phyloP scores from a whole-genome alignment of 208 protist species.

The Wallacemonas rigidus region DNA sequence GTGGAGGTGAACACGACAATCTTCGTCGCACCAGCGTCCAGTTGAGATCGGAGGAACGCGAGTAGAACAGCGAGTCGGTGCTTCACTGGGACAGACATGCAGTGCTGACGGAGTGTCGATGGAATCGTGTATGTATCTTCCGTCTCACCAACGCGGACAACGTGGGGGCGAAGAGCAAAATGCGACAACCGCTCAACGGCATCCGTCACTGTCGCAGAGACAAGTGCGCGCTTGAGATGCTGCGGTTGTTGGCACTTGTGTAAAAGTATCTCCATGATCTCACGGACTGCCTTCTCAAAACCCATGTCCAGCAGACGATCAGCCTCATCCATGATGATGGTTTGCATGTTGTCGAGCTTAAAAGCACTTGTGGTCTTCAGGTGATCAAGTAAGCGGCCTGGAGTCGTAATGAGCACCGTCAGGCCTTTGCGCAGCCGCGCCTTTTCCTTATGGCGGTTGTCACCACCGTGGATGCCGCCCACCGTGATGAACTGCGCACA shows the following conservation, averaged over 20 bases:
- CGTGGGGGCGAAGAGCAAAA: slow-evolving; percentile 74
- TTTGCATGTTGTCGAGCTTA: slow-evolving; percentile 64
- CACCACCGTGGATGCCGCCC: slow-evolving; percentile 74
- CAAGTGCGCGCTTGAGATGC: slow-evolving; percentile 96
- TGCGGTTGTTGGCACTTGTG: slow-evolving; percentile 74
- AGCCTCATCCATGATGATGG: slow-evolving; percentile 97
- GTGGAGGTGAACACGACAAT: slow-evolving; percentile 98
- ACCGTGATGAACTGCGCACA: slow-evolving; percentile 88
- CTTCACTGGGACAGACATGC: slow-evolving; percentile 69
- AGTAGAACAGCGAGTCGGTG: slow-evolving; percentile 95
- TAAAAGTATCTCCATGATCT: slow-evolving; percentile 94
- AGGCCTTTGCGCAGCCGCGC: slow-evolving; percentile 83
- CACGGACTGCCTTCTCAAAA: slow-evolving; percentile 97
- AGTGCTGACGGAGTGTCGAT: slow-evolving; percentile 76
- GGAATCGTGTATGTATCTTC: slow-evolving; percentile 79
- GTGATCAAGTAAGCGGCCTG: slow-evolving; percentile 90
- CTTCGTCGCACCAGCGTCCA: slow-evolving; percentile 94
- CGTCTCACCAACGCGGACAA: slow-evolving; percentile 67
- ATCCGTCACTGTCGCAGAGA: slow-evolving; percentile 95
- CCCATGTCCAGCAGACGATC: slow-evolving; percentile 99
- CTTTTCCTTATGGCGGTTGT: slow-evolving; percentile 90
- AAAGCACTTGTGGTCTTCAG: slow-evolving; percentile 78
- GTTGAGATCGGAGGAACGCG: slow-evolving; percentile 83
- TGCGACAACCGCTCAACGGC: slow-evolving; percentile 88
- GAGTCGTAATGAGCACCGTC: slow-evolving; percentile 81